Base-by-base conservation (phyloP, 2,329 filamentous ascomycete species). In the Aspergillus bombycis region DNA sequence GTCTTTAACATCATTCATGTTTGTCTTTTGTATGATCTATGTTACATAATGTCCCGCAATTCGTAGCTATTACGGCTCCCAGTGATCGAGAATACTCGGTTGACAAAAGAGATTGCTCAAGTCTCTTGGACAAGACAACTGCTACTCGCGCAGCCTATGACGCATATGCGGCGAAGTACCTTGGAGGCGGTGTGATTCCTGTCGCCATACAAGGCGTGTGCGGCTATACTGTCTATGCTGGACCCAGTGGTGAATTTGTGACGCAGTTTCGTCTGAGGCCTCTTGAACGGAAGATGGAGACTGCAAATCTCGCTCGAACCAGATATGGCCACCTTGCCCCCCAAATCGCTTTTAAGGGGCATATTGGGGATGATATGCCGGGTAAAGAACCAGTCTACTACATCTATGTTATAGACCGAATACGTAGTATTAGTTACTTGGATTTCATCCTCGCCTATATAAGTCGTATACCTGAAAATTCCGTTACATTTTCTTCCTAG, bases 191-290 rank as follows among this genome's bases (percentile, higher is more conserved):
- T 48, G 48, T 77, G 57, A 66, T 72, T 58, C 75, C 76, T 16
- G 74, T 80, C 19, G 58, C 65, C 19, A 68, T 79, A 16, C 75
- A 80, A 69, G 77, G 78, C 23, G 70, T 69, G 30, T 81, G 75
- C 67, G 80, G 77, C 71, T 81, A 81, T 68, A 76, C 76, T 2
- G 73, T 80, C 54, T 81, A 79, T 61, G 75, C 76, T 21, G 76
- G 79, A 4, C 64, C 61, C 11, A 65, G 72, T 41, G 66, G 65
- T 21, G 74, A 78, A 68, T 75, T 69, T 52, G 74, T 80, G 43
- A 74, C 74, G 41, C 77, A 81, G 67, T 80, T 78, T 66, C 77
- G 77, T 52, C 74, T 28, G 4, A 28, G 26, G 26, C 5, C 3
- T 28, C 26, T 28, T 28, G 26, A 28, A 5, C 26, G 4, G 26